Evolutionary conservation across 345 rosid species (phyloP).

Genomic region (Pistacia vera): DNA sequence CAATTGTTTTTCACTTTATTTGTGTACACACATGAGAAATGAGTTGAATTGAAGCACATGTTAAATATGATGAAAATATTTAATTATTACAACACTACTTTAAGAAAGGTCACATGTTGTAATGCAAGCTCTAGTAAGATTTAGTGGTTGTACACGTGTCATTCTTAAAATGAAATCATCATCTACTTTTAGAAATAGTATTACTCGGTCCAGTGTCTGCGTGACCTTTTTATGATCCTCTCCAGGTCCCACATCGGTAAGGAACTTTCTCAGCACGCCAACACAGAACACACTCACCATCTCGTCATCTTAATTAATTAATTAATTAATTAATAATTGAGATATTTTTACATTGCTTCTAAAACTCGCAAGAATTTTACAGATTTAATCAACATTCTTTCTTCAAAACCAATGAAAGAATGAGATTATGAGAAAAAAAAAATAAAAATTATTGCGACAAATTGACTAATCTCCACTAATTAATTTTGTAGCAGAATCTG

Average conservation of each 20-base stretch:
- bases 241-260: neutral
- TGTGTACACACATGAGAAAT: neutral
- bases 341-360: neutral
- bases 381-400: neutral
- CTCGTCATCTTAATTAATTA: no score
- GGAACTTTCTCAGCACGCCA: slow-evolving; percentile 5
- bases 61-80: neutral
- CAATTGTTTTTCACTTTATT: neutral
- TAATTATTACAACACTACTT: neutral
- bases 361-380: neutral
- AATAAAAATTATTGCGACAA: neutral
- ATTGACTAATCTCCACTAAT: neutral
- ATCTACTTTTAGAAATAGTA: neutral
- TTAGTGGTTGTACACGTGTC: neutral
- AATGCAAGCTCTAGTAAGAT: neutral
- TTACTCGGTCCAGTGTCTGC: neutral
- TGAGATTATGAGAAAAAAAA: neutral
- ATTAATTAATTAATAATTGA: no score
- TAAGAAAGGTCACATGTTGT: neutral
- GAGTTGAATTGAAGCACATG: neutral
- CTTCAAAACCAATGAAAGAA: neutral
- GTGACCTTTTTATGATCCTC: neutral
- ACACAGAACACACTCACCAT: no score
- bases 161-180: neutral
- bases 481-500: slow-evolving; percentile 51